These are phyloP conservation scores for Cinnamomum micranthum DNA, from an alignment of 164 flowering plant species.

Conservation along the genomic window DNA sequence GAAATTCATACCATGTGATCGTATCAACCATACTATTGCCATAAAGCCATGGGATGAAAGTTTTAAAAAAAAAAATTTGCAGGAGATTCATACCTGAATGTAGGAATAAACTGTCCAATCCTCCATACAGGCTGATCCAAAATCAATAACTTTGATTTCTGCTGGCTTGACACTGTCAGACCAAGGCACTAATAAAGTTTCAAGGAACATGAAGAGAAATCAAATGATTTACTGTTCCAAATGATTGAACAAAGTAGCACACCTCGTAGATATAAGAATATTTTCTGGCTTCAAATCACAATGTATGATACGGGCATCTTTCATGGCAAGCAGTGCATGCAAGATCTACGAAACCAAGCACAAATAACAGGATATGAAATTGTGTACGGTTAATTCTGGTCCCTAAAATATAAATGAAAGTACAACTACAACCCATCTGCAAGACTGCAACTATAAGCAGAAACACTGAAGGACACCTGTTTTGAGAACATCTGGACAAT, in stretches of 20 bases:
- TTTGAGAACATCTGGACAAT: conserved; percentile 90
- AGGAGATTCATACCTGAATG: conserved; percentile 58
- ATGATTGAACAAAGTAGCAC: conserved; percentile 13
- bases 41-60: background rate
- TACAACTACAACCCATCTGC: no score
- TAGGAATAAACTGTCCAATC: conserved; percentile 95
- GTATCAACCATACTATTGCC: background rate
- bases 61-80: conserved; percentile 4
- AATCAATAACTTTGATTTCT: conserved; percentile 90
- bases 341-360: conserved; percentile 54
- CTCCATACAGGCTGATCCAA: conserved; percentile 99
- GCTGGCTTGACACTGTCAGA: conserved; percentile 71
- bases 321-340: conserved; percentile 75
- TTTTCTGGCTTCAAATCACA: conserved; percentile 99
- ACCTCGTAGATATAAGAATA: conserved; percentile 92
- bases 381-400: no score
- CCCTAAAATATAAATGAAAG: no score
- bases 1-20: background rate
- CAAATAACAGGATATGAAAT: background rate
- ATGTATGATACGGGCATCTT: conserved; percentile 93
- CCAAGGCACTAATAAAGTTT: conserved; percentile 15
- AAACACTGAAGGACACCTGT: conserved; percentile 47
- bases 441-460: no score
- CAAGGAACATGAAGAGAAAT: conserved; percentile 14
- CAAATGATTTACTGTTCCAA: background rate